A percentile compares a stretch with the other conserved stretches of the same genome.
Conservation (phyloP, 1,284 basidiomycete genomes). For the Apiotrichum gamsii region DNA sequence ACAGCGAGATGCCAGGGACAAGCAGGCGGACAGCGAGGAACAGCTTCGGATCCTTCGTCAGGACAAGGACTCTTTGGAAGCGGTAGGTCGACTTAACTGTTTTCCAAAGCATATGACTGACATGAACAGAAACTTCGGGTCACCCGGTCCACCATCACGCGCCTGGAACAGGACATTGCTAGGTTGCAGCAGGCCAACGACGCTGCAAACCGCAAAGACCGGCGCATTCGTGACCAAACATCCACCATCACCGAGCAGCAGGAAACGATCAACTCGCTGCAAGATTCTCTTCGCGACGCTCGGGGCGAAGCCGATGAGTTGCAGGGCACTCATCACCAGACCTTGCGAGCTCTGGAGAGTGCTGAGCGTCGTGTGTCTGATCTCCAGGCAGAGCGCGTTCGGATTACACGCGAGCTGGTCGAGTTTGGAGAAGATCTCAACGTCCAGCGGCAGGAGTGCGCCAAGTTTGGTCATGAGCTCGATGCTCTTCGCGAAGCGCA, state of each 20-base stretch:
- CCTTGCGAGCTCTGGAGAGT: conserved; percentile 9
- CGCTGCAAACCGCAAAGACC: neutral
- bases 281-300: conserved; percentile 12
- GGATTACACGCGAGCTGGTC: conserved; percentile 21
- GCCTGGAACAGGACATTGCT: neutral
- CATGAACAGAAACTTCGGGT: conserved; percentile 1
- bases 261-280: neutral
- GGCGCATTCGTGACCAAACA: neutral
- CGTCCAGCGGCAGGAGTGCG: conserved; percentile 53
- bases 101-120: too few species aligned
- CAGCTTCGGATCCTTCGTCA: neutral
- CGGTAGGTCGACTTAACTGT: too few species aligned
- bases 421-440: conserved; percentile 35
- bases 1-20: conserved; percentile 3
- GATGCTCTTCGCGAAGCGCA: conserved; percentile 51
- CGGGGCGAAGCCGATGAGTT: conserved; percentile 11
- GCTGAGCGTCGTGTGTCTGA: conserved; percentile 16
- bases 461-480: conserved; percentile 52
- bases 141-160: neutral
- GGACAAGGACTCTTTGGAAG: conserved; percentile 5
- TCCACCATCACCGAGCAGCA: neutral
- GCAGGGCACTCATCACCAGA: conserved; percentile 12
- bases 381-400: conserved; percentile 15
- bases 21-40: neutral
- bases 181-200: neutral